These are phyloP conservation scores for Cardiospermum halicacabum DNA, from an alignment of 345 rosid species.

Conservation along the genomic window DNA sequence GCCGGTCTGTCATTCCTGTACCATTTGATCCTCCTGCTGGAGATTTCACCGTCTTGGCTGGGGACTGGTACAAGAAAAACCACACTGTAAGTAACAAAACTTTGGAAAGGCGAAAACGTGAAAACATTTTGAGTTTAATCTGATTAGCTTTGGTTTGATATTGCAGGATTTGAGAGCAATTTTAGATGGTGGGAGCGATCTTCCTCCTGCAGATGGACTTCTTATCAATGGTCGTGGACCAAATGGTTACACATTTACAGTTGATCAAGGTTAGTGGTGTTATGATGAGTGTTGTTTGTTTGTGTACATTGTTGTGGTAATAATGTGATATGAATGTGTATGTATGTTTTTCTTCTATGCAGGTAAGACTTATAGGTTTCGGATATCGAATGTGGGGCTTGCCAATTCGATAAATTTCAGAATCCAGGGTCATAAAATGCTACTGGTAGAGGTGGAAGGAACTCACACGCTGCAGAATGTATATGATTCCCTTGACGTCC, in stretches of 20 bases:
- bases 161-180: constrained; percentile 53
- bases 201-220: constrained; percentile 62
- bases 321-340: neutral
- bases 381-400: constrained; percentile 74
- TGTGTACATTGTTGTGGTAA: neutral
- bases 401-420: constrained; percentile 65
- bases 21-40: constrained; percentile 68
- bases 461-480: constrained; percentile 66
- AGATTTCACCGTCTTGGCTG: constrained; percentile 65
- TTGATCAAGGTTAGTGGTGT: constrained; percentile 51
- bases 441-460: constrained; percentile 76
- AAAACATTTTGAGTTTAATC: neutral
- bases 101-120: neutral
- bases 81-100: constrained; percentile 43
- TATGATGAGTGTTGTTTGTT: neutral
- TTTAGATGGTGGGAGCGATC: constrained; percentile 46
- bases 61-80: constrained; percentile 70
- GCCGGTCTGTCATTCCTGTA: constrained; percentile 73
- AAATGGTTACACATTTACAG: constrained; percentile 43
- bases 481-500: constrained; percentile 61
- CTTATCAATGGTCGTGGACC: constrained; percentile 61
- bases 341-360: constrained; percentile 19
- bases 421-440: constrained; percentile 76
- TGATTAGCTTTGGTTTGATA: constrained; percentile 6
- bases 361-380: constrained; percentile 69